These are phyloP conservation scores for Massospora cicadina DNA, from an alignment of 371 early-diverging fungal genomes.

Conservation along the genomic window DNA sequence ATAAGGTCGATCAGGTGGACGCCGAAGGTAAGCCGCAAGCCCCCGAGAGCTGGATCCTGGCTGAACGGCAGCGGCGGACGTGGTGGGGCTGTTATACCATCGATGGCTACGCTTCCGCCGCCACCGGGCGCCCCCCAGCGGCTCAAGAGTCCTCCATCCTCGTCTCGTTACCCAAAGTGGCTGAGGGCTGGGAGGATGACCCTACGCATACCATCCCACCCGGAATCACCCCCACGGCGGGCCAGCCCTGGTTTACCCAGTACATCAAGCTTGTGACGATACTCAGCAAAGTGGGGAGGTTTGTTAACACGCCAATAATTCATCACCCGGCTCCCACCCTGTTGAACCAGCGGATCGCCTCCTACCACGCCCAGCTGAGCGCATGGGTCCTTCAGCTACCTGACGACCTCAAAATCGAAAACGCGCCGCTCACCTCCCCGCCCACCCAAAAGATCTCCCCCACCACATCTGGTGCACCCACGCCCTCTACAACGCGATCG, in stretches of 20 bases:
- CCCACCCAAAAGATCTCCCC: background rate
- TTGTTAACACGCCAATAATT: background rate
- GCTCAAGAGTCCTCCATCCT: background rate
- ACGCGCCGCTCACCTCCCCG: background rate
- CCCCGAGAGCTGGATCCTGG: background rate
- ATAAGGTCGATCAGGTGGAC: background rate
- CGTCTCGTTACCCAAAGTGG: background rate
- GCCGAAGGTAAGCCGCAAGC: background rate
- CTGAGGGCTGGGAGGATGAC: slow-evolving; percentile 1
- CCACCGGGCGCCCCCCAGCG: background rate
- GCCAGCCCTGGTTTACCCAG: background rate
- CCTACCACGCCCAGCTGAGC: background rate
- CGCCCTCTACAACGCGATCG: background rate
- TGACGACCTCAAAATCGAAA: background rate
- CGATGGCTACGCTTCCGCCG: background rate
- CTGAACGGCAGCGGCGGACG: background rate
- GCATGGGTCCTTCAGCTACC: background rate
- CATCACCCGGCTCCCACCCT: background rate
- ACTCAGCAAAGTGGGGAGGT: background rate
- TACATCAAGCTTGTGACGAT: slow-evolving; percentile 2
- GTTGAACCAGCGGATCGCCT: background rate
- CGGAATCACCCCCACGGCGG: background rate
- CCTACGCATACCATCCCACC: background rate
- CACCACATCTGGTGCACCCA: background rate
- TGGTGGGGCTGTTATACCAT: slow-evolving; percentile 8